Evolutionary conservation across 2,329 filamentous ascomycete genomes (phyloP), one percentile per base, ranked within the genome.

Genomic region (Ambrosiella cleistominuta): DNA sequence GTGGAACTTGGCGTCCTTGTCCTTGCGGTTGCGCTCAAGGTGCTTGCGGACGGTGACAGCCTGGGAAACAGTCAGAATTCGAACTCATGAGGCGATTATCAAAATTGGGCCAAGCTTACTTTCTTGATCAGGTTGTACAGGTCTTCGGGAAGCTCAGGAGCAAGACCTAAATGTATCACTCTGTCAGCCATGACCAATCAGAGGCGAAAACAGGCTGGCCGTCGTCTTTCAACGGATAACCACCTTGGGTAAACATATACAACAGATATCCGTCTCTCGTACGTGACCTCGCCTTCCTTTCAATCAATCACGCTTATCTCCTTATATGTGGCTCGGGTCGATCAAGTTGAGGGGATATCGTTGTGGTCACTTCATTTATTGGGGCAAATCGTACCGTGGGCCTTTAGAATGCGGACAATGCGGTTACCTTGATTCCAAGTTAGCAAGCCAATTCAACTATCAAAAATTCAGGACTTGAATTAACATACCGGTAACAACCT

Each of bases 41-140:
- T 98, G 94, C 88, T 98, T 98, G 80, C 93, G 91, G 79, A 98
- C 93, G 72, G 90, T 86, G 69, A 96, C 90, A 68, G 90, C 90
- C 89, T 93, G 62, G 45, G 57, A 65, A 69, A 39, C 52, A 52
- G 56, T 54, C 44, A 38, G 37, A 11, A 38, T 36, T 3, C 6
- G 4, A 9, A 40, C 35, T n/a, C 1, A 27, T 5, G 27, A 51
- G 13, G 8, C 7, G 15, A 15, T 37, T 35, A 5, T 39, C 6
- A 13, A 12, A 15, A 53, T 49, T 35, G 9, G 27, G 27, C 27
- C 45, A 39, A 53, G 58, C 69, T 62, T 72, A 94, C 91, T 89
- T 98, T 98, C 87, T 96, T 96, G 88, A 97, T 97, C 75, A 97
- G 81, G 87, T 95, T 95, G 86, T 97, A 98, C 67, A 97, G 86